Conservation (phyloP, 345 rosid species). For the Conringia planisiliqua region DNA sequence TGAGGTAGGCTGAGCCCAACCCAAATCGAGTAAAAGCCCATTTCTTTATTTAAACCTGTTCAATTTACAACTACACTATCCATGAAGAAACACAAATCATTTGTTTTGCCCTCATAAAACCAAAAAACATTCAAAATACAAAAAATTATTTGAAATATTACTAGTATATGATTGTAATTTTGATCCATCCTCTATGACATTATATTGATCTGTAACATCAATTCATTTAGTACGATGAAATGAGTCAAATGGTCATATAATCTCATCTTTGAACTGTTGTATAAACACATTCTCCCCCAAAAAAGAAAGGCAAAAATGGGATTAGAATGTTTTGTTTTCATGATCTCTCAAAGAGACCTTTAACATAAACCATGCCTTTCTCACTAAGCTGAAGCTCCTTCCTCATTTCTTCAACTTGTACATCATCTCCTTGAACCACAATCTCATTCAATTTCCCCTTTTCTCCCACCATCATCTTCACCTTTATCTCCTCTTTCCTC, state of each 20-base stretch:
- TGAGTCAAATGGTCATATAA: slow-evolving; percentile 1
- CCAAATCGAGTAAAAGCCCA: neutral
- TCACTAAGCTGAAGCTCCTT: slow-evolving; percentile 76
- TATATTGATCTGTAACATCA: neutral
- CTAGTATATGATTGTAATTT: neutral
- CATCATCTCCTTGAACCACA: slow-evolving; percentile 91
- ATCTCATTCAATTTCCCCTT: slow-evolving; percentile 57
- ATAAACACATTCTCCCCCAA: slow-evolving; percentile 4
- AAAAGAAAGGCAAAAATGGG: slow-evolving; percentile 23
- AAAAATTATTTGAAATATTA: neutral
- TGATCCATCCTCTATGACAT: neutral
- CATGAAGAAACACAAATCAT: neutral
- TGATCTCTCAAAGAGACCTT: slow-evolving; percentile 82
- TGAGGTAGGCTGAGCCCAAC: neutral
- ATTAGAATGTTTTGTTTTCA: neutral
- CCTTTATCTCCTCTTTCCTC: slow-evolving; percentile 88
- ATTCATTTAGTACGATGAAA: neutral
- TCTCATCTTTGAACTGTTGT: neutral
- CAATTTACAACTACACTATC: neutral
- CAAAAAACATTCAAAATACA: neutral
- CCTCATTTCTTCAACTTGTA: slow-evolving; percentile 84
- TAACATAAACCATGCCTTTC: slow-evolving; percentile 91
- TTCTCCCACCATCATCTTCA: slow-evolving; percentile 61
- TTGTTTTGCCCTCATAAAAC: neutral
- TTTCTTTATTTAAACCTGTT: neutral